Conservation (phyloP, 1,284 basidiomycete species). For the Tilletia setariae region DNA sequence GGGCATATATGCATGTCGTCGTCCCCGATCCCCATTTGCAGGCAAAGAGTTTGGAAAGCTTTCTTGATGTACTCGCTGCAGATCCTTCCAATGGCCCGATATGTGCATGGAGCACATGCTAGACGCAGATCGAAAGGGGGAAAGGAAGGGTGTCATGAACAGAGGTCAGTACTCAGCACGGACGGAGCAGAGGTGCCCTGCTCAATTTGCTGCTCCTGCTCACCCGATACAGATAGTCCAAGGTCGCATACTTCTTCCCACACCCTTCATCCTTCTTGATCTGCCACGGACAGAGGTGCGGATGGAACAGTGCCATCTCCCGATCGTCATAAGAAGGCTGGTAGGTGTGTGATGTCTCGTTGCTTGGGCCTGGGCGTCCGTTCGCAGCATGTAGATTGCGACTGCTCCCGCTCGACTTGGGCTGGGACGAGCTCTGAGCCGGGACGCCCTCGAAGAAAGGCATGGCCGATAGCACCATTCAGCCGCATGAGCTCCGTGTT, state of each 20-base stretch:
- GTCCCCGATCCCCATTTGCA: too few species aligned
- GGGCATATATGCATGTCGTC: too few species aligned
- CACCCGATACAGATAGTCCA: constrained; percentile 12
- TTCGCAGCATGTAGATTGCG: not conserved
- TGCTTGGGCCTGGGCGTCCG: not conserved
- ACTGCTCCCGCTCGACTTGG: not conserved
- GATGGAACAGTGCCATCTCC: not conserved
- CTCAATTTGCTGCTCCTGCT: not conserved
- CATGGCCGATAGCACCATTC: not conserved
- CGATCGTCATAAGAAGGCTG: not conserved
- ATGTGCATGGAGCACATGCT: too few species aligned
- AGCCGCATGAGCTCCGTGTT: too few species aligned
- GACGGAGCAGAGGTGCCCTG: too few species aligned
- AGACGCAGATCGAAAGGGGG: too few species aligned
- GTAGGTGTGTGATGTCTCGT: not conserved
- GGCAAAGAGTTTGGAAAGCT: too few species aligned
- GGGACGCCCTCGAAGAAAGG: not conserved
- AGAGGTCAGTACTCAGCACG: too few species aligned
- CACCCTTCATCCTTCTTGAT: not conserved
- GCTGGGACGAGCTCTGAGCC: not conserved
- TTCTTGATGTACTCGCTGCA: too few species aligned
- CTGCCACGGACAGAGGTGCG: not conserved
- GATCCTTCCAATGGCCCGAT: too few species aligned
- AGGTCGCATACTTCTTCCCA: not conserved
- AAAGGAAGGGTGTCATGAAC: too few species aligned